Evolutionary conservation across 1,284 basidiomycete species (phyloP).

Genomic region (Porogramme epimiltina): DNA sequence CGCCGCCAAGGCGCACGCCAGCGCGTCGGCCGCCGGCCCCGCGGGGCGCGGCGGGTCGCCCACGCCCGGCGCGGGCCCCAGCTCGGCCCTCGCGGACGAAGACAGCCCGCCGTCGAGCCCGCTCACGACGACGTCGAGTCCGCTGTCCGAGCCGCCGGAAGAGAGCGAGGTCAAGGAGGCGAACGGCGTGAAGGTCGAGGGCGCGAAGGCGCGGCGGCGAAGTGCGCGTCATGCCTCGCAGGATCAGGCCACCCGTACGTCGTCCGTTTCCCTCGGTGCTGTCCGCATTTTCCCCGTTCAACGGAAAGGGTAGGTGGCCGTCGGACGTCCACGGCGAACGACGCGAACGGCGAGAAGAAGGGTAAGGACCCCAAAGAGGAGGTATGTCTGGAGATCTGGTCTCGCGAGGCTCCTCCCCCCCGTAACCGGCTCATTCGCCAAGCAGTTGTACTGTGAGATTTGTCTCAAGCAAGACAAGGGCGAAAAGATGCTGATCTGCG

Average conservation of each 20-base stretch:
- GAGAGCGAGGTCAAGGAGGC: slow-evolving; percentile 62
- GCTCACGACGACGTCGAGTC: slow-evolving; percentile 70
- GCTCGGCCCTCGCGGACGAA: slow-evolving; percentile 16
- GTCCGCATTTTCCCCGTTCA: neutral
- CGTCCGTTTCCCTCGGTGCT: neutral
- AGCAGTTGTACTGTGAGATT: slow-evolving; percentile 81
- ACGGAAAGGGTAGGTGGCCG: slow-evolving; percentile 13
- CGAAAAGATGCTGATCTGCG: slow-evolving; percentile 92
- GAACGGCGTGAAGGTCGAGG: slow-evolving; percentile 22
- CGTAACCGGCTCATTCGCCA: neutral
- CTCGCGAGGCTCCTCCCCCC: neutral
- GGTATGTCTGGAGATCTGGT: slow-evolving; percentile 18
- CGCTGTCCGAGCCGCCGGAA: slow-evolving; percentile 78
- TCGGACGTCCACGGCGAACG: slow-evolving; percentile 18
- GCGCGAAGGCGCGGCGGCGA: slow-evolving; percentile 25
- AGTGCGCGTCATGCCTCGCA: slow-evolving; percentile 27
- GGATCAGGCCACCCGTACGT: slow-evolving; percentile 27
- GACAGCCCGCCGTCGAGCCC: slow-evolving; percentile 69
- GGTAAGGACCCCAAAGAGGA: slow-evolving; percentile 21
- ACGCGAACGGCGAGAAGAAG: slow-evolving; percentile 12
- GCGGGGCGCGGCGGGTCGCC: slow-evolving; percentile 38
- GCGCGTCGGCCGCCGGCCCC: slow-evolving; percentile 43
- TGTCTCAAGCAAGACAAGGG: slow-evolving; percentile 88
- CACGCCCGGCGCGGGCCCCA: neutral
- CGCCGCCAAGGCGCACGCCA: slow-evolving; percentile 44